A percentile compares a stretch with the other conserved stretches of the same genome.
phyloP scores from a whole-genome alignment of 148 eudicot species.

The Diospyros kaki region DNA sequence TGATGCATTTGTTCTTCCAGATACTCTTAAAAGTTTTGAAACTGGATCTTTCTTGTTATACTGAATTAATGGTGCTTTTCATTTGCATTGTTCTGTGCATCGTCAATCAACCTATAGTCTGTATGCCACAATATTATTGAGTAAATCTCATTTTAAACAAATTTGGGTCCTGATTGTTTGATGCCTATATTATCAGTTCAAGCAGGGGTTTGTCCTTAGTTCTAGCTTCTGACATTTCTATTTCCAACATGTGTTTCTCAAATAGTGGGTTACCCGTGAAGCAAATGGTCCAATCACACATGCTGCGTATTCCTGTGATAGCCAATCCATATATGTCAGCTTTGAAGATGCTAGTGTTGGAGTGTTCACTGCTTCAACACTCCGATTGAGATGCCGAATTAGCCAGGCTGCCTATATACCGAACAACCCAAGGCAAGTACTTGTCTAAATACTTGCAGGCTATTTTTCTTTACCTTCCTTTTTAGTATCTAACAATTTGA shows the following conservation, averaged over 20 bases:
- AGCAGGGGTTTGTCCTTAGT: background rate
- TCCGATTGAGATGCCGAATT: conserved; percentile 76
- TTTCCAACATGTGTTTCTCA: conserved; percentile 10
- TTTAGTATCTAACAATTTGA: background rate
- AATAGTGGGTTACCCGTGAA: conserved; percentile 79
- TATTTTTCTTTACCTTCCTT: background rate
- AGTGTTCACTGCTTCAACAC: conserved; percentile 68
- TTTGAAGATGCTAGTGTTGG: conserved; percentile 82
- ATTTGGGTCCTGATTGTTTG: background rate
- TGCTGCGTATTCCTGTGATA: conserved; percentile 94
- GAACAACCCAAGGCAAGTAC: conserved; percentile 58
- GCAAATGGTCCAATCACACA: conserved; percentile 77
- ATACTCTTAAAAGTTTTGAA: background rate
- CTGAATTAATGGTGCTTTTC: background rate
- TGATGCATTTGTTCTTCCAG: background rate
- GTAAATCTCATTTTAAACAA: background rate
- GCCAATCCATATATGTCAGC: conserved; percentile 70
- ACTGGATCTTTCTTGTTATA: background rate
- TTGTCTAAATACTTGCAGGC: background rate
- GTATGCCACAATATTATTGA: background rate
- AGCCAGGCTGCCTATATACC: conserved; percentile 70
- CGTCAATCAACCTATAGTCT: background rate
- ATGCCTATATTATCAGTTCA: background rate
- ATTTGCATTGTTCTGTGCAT: background rate
- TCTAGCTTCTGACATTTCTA: conserved; percentile 13